Evolutionary conservation across 2,329 filamentous ascomycete genomes (phyloP).

Genomic region (Thelonectria rubi): DNA sequence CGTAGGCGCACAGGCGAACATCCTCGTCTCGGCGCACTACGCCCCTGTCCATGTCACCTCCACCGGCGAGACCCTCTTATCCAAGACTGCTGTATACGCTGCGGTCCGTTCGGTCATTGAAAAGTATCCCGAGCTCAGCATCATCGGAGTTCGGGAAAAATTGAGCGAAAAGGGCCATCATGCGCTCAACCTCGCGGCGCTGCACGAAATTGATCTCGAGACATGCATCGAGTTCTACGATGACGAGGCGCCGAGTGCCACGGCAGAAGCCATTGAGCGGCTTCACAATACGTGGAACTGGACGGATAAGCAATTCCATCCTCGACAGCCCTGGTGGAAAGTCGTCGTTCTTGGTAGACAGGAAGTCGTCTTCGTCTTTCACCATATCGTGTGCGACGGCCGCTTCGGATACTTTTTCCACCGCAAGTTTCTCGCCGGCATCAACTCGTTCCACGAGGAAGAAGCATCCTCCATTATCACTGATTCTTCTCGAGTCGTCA

Average conservation of each 20-base stretch:
- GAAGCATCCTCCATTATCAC: background rate
- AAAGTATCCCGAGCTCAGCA: conserved; percentile 22
- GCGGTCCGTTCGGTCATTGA: conserved; percentile 18
- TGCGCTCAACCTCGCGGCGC: conserved; percentile 11
- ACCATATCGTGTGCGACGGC: conserved; percentile 32
- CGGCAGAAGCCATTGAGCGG: conserved; percentile 16
- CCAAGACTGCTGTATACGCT: conserved; percentile 12
- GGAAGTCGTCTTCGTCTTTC: conserved; percentile 30
- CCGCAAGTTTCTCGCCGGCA: conserved; percentile 20
- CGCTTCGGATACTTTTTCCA: conserved; percentile 27
- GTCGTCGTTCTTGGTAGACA: conserved; percentile 25
- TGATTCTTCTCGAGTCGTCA: conserved; percentile 3
- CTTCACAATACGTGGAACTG: conserved; percentile 32
- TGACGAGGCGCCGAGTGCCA: background rate
- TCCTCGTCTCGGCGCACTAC: conserved; percentile 34
- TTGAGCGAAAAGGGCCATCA: background rate
- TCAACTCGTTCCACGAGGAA: conserved; percentile 15
- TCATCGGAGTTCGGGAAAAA: conserved; percentile 5
- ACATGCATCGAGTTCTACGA: conserved; percentile 24
- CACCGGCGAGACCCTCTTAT: background rate
- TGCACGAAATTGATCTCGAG: conserved; percentile 31
- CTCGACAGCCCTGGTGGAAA: conserved; percentile 29
- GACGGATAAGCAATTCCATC: conserved; percentile 20
- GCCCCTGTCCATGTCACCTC: background rate
- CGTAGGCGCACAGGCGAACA: conserved; percentile 30